Base-by-base conservation (phyloP, 2,329 filamentous ascomycete species). In the Colletotrichum cuscutae region DNA sequence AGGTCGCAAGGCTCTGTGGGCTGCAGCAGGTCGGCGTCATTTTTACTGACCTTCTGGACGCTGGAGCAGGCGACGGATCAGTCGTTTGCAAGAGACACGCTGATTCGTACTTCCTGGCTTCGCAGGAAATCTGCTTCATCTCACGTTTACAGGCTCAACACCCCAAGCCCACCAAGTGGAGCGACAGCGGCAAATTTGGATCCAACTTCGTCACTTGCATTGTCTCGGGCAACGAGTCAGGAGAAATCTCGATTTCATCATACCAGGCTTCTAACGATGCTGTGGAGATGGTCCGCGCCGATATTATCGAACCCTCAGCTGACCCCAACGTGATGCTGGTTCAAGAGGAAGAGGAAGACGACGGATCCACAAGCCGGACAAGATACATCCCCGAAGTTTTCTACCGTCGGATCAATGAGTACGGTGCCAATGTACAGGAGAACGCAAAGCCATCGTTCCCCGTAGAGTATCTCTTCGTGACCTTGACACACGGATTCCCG, bases 341-440 rank as follows among this genome's bases (percentile, higher is more conserved):
- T 5, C 95, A 95, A 74, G 93, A 94, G 28, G 96, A 98, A 80
- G 94, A 96, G 72, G 95, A 98, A 77, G 93, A 95, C 64, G 93
- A 95, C 75, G 90, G 86, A 76, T 90, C 85, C 68, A 86, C 83
- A 62, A 92, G 89, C 80, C 91, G 91, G 68, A 92, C 93, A 28
- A 90, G 95, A 77, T 99, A 99, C 80, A 97, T 99, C 26, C 97
- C 97, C 1, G 97, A 99, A 79, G 96, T 99, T 5, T 99, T 98
- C 84, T 99, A 97, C 85, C 91, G 96, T 74, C 92, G 91, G 77
- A 95, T 98, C 82, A 99, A 99, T 82, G 96, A 99, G 81, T 98
- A 99, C 80, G 95, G 95, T 42, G 94, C 93, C 75, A 98, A 96
- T 77, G 97, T 98, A 8, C 97, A 98, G 81, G 95, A 98, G 82